phyloP scores from a whole-genome alignment of 192 early-diverging fungal genomes.

The Powellomyces hirtus region DNA sequence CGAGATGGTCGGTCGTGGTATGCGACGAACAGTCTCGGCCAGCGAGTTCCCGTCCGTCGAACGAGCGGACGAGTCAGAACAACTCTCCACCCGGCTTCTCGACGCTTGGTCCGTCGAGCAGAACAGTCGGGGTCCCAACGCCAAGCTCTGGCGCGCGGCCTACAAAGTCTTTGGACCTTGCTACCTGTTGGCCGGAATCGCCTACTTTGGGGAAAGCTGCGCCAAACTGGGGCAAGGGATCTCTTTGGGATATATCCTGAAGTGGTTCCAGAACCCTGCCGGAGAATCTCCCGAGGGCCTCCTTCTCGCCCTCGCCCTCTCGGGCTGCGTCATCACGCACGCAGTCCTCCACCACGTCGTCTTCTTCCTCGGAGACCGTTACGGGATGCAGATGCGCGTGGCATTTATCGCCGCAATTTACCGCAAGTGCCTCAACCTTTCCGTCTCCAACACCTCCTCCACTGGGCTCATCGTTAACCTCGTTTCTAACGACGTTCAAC shows the following conservation, averaged over 20 bases:
- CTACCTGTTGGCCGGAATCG: slow-evolving; percentile 23
- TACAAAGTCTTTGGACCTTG: slow-evolving; percentile 30
- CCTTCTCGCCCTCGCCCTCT: slow-evolving; percentile 27
- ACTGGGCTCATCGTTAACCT: slow-evolving; percentile 47
- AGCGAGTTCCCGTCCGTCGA: slow-evolving; percentile 37
- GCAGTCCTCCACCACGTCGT: slow-evolving; percentile 24
- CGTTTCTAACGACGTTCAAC: slow-evolving; percentile 51
- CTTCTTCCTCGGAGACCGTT: slow-evolving; percentile 26
- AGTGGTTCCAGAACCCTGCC: slow-evolving; percentile 43
- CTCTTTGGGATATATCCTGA: slow-evolving; percentile 34
- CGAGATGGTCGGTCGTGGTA: slow-evolving; percentile 36
- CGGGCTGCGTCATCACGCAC: slow-evolving; percentile 16
- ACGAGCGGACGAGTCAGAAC: slow-evolving; percentile 28
- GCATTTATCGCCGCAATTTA: slow-evolving; percentile 47
- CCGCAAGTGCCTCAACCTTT: slow-evolving; percentile 38
- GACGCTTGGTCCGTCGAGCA: slow-evolving; percentile 30
- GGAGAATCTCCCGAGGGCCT: slow-evolving; percentile 20
- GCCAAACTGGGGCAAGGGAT: slow-evolving; percentile 37
- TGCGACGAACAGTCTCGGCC: slow-evolving; percentile 14
- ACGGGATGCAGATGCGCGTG: slow-evolving; percentile 47
- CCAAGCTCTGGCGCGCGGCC: slow-evolving; percentile 25
- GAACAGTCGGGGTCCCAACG: not conserved
- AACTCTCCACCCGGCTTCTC: slow-evolving; percentile 25
- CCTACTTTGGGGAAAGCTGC: slow-evolving; percentile 33
- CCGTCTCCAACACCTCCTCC: slow-evolving; percentile 34